Base-by-base conservation (phyloP, 768 basidiomycete species). In the Pleurotus citrinopileatus region DNA sequence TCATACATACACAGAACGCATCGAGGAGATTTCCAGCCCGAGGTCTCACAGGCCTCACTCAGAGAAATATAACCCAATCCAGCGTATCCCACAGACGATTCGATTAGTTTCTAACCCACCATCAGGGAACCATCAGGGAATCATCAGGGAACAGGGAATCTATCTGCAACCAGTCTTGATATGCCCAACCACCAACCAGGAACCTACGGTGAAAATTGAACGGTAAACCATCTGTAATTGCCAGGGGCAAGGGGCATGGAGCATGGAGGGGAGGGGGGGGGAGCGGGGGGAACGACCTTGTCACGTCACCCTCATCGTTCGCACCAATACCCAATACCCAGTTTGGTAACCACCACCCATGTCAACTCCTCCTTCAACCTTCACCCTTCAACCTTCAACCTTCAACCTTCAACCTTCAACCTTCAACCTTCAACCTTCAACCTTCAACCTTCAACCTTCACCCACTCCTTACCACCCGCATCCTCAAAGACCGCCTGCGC, bases 41-140 rank as follows among this genome's bases (percentile, higher is more conserved):
- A 1, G 84, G n/a, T n/a, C n/a, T n/a, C n/a, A 76, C 27, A 65
- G 73, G 27, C 85, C 82, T 54, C 79, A 78, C 42, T 82, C 83
- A 1, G 70, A 58, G 20, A 92, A 94, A 78, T 98, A 91, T 44
- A 98, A 77, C 26, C 97, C 97, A 65, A 98, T 89, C 91, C 94
- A 94, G 60, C 87, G 83, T 59, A 98, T 72, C 28, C 96, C 97
- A 17, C 91, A 89, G 64, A 94, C 78, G 70, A 99, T 91, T 55
- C 94, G 83, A 55, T 75, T 72, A 44, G 79, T 74, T 67, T 95
- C 93, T 3, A 76, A 69, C 40, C n/a, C n/a, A n/a, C 80, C 82
- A 61, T 80, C 73, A 2, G 91, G 84, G 83, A 94, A n/a, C n/a
- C n/a, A n/a, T n/a, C n/a, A n/a, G n/a, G n/a, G n/a, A n/a, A n/a